Conservation (phyloP, 2,329 filamentous ascomycete species). For the Camptophora hylomeconis region DNA sequence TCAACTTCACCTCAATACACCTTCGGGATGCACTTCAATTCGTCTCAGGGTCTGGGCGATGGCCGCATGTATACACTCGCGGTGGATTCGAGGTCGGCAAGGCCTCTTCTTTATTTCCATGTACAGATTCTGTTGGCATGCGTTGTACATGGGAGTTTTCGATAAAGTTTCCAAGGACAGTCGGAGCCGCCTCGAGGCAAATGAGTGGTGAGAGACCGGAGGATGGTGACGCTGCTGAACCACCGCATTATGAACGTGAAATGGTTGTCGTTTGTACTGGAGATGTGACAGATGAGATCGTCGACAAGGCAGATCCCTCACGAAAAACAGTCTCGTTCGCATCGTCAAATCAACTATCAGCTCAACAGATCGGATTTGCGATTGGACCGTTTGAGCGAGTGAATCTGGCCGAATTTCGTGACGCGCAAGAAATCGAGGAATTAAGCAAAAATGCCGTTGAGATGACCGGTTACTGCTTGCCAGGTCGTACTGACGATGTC, state of each 20-base stretch:
- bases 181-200: constrained; percentile 55
- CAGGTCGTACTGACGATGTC: constrained; percentile 67
- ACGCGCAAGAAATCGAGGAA: constrained; percentile 82
- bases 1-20: constrained; percentile 65
- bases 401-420: constrained; percentile 76
- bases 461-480: constrained; percentile 82
- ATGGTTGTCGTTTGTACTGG: constrained; percentile 87
- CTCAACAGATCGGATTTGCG: constrained; percentile 85
- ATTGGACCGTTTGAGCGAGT: constrained; percentile 92
- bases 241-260: constrained; percentile 35
- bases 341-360: constrained; percentile 59
- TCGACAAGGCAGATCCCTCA: constrained; percentile 61
- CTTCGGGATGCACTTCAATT: constrained; percentile 85
- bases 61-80: constrained; percentile 82
- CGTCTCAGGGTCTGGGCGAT: constrained; percentile 73
- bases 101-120: constrained; percentile 81
- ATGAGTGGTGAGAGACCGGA: constrained; percentile 1
- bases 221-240: constrained; percentile 5
- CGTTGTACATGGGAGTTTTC: constrained; percentile 80
- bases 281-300: constrained; percentile 69
- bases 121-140: constrained; percentile 71
- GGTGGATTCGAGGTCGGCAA: constrained; percentile 67
- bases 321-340: constrained; percentile 84
- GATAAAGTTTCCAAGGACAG: constrained; percentile 70
- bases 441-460: constrained; percentile 79